phyloP scores from a whole-genome alignment of 2,329 filamentous ascomycete genomes.

The Stemphylium lycopersici region DNA sequence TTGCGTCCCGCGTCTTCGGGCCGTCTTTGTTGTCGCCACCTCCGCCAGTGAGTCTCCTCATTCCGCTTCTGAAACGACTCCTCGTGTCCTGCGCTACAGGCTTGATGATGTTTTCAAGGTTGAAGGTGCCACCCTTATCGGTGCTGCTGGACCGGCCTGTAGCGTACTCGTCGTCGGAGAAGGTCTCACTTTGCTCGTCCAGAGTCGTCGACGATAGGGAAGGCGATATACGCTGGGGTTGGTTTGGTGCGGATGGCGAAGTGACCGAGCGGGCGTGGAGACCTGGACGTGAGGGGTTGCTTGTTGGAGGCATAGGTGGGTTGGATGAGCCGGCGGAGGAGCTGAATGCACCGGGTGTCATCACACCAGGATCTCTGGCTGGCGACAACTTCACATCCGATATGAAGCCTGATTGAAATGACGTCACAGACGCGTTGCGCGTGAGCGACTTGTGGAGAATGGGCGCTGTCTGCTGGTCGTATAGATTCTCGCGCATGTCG shows the following conservation, averaged over 20 bases:
- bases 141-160: conserved; percentile 49
- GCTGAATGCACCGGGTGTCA: conserved; percentile 65
- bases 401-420: conserved; percentile 83
- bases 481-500: conserved; percentile 71
- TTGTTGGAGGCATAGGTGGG: conserved; percentile 26
- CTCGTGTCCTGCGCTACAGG: conserved; percentile 62
- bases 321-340: conserved; percentile 37
- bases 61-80: conserved; percentile 58
- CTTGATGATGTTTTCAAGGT: conserved; percentile 61
- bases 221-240: conserved; percentile 54
- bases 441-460: conserved; percentile 83
- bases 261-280: conserved; percentile 85
- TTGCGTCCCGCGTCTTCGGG: conserved; percentile 45
- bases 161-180: conserved; percentile 76
- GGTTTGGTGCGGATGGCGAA: conserved; percentile 67
- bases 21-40: conserved; percentile 50
- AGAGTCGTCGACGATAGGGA: conserved; percentile 69
- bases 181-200: conserved; percentile 75
- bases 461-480: conserved; percentile 90
- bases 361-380: conserved; percentile 57
- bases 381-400: conserved; percentile 71
- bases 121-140: conserved; percentile 32
- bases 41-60: conserved; percentile 68
- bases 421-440: conserved; percentile 72
- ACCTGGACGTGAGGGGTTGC: conserved; percentile 60